Base-by-base conservation (phyloP, 2,329 filamentous ascomycete species). In the Sordariomycetes sp. region DNA sequence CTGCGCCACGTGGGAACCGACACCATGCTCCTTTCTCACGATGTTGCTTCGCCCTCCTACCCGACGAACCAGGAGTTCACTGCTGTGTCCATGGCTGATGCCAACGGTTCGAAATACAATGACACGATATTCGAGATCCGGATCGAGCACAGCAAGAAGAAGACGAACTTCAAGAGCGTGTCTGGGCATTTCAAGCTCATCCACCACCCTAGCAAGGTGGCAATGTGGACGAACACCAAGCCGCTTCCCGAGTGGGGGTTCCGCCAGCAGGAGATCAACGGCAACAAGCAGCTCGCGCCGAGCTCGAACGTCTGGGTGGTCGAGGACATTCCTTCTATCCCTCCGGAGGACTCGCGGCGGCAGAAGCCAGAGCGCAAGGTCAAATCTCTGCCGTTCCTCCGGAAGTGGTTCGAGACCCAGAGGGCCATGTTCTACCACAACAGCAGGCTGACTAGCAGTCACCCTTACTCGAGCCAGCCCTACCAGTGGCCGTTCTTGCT, bases 341-440 rank as follows among this genome's bases (percentile, higher is more conserved):
- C 86, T 2, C 77, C 73, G 5, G 90, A 90, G 64, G 84, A 86
- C 64, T 78, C 81, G 46, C 90, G 94, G 60, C 83, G 90, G 61
- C 75, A 84, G 60, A 94, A 88, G 76, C 81, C 89, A 61, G 81
- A 86, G 66, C 86, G 85, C 66, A 81, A 93, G 74, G 81, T 93
- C 69, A 97, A 95, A 79, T 79, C 79, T 22, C 72, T 97, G 67
- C 86, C 92, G 20, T 99, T 99, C 81, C 75, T 97, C 64, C 84
- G 82, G 68, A 99, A 99, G 77, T 99, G 93, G 80, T 84, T 97
- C 63, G 94, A 99, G 77, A 81, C 99, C 60, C 94, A 99, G 75
- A 85, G 93, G 55, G 90, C 92, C 66, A 99, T 99, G 92, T 99
- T 99, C 81, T 93, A 89, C 81, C 94, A 99, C 80, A 99, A 99